Evolutionary conservation across 805 yeast species (phyloP), one percentile per base, ranked within the genome.

Genomic region (Vanderwaltozyma polyspora): DNA sequence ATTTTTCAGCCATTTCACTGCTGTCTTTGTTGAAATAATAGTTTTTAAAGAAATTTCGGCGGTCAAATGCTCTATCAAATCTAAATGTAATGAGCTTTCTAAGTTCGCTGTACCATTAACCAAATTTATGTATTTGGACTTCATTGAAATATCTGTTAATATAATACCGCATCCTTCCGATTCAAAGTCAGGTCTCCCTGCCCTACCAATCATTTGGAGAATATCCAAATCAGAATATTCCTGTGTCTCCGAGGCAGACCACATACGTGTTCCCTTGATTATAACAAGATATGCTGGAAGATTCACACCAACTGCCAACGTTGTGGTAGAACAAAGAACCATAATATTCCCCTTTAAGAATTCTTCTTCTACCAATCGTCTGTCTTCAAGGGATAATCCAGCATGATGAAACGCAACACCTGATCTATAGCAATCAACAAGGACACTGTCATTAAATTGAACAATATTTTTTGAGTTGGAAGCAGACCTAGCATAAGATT

Each of bases 161-260:
- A 73, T 62, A 1, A 72, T 62, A 3, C 73, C 70, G 30, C 61
- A 57, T 4, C 66, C 70, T 24, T 64, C 64, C 3, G 59, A 61
- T 43, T 73, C 78, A 47, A 63, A 72, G 22, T 69, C 74, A 0
- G 79, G 78, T 32, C 79, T 61, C 3, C 81, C 80, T 3, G 80
- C 79, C 44, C 80, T 60, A 3, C 79, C 80, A 50, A 75, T 66
- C 81, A 75, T 76, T 42, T 76, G 80, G 28, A 71, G 49, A 21
- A 74, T 54, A 37, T 74, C 79, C 17, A 72, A 52, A 30, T 69
- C 72, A 2, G 74, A 62, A 46, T 74, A 74, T 38, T 75, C 80
- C 24, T 55, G 57, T 39, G 67, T 61, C 35, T 61, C 67, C 16
- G 68, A 67, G 15, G 66, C 67, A 14, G 51, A 55, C 71, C 79